Conservation (phyloP, 306 rosid species). For the Acacia confusa region DNA sequence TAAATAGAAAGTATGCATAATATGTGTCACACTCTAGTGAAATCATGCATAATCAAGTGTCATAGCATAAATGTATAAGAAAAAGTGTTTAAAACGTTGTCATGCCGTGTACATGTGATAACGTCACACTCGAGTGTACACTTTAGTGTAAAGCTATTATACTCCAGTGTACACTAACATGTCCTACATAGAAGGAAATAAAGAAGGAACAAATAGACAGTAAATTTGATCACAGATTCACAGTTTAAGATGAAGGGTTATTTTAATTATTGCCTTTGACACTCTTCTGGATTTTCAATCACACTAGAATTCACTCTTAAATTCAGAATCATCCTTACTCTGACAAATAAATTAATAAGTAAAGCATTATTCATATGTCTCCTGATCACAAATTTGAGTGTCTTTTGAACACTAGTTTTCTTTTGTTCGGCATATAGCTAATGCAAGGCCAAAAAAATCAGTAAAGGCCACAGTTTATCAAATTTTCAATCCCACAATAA, state of each 20-base stretch:
- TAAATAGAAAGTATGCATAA: too few species aligned
- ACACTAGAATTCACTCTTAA: not conserved
- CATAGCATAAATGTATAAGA: too few species aligned
- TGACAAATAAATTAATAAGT: not conserved
- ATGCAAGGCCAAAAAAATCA: conserved; percentile 24
- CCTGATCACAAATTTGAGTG: conserved; percentile 4
- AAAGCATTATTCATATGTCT: not conserved
- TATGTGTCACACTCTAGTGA: too few species aligned
- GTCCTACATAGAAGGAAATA: not conserved
- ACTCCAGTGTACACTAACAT: too few species aligned
- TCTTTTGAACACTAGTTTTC: too few species aligned
- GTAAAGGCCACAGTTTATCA: not conserved
- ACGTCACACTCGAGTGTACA: too few species aligned
- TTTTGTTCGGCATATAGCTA: too few species aligned
- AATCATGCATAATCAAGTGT: too few species aligned
- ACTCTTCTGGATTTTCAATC: conserved; percentile 1
- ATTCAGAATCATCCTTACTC: not conserved
- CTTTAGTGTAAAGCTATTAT: too few species aligned
- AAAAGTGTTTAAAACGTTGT: too few species aligned
- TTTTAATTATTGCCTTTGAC: conserved; percentile 3
- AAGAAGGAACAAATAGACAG: not conserved
- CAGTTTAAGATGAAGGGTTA: not conserved
- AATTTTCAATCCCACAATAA: conserved; percentile 4
- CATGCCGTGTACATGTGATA: too few species aligned
- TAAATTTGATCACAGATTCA: conserved; percentile 12